Conservation (phyloP, 345 rosid species). For the Syzygium aromaticum region DNA sequence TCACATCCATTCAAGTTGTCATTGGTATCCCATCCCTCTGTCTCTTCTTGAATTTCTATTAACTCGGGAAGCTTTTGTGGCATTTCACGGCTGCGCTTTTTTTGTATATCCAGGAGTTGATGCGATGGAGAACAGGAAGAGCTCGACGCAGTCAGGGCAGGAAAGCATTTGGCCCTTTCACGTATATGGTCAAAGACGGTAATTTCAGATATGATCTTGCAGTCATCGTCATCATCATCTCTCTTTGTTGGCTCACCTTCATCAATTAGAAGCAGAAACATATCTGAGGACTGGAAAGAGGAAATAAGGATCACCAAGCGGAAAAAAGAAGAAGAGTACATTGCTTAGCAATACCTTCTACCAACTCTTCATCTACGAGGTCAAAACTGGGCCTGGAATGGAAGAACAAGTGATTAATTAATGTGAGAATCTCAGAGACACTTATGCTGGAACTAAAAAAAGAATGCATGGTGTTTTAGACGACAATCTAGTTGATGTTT, state of each 20-base stretch:
- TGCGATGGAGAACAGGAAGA: conserved; percentile 20
- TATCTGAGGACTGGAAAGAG: not conserved
- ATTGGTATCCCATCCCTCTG: conserved; percentile 1
- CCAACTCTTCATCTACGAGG: conserved; percentile 77
- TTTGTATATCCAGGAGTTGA: conserved; percentile 29
- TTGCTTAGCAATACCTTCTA: conserved; percentile 38
- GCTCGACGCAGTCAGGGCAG: conserved; percentile 32
- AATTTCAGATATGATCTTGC: conserved; percentile 39
- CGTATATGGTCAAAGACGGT: conserved; percentile 79
- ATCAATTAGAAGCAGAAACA: conserved; percentile 1
- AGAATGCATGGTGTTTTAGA: not conserved
- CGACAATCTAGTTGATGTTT: not conserved
- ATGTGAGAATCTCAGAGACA: not conserved
- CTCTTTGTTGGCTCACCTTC: conserved; percentile 27
- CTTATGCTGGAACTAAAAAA: not conserved
- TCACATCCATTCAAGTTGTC: not conserved
- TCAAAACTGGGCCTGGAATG: conserved; percentile 81
- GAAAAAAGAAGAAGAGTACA: not conserved
- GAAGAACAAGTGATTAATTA: conserved; percentile 7
- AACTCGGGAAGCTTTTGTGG: conserved; percentile 20
- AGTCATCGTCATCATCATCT: conserved; percentile 32
- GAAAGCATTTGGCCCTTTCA: conserved; percentile 71
- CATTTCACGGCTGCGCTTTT: conserved; percentile 31
- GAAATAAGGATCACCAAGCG: not conserved
- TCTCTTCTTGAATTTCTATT: conserved; percentile 14